Evolutionary conservation across 176 grass and related monocot genomes (phyloP).

Genomic region (Avena sativa): DNA sequence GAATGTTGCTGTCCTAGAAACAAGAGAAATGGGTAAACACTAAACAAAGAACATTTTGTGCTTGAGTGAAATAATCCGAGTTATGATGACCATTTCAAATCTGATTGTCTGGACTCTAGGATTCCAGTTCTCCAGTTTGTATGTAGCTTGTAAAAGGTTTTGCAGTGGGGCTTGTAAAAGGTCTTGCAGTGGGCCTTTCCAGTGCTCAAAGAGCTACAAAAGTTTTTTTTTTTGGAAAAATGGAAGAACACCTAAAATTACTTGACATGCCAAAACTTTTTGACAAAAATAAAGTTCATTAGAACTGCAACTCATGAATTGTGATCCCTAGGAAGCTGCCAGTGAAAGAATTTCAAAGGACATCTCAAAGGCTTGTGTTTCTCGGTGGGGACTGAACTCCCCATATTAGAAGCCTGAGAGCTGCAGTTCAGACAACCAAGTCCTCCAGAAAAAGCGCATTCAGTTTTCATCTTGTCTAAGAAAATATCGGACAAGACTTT

Average conservation of each 20-base stretch:
- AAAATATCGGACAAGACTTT: neutral
- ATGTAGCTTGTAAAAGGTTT: conserved; percentile 12
- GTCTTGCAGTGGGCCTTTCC: neutral
- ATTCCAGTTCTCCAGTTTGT: neutral
- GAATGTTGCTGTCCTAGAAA: neutral
- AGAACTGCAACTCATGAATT: neutral
- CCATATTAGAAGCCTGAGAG: neutral
- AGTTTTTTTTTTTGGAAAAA: no score
- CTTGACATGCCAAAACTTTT: neutral
- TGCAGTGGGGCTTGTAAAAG: neutral
- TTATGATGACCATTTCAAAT: conserved; percentile 25
- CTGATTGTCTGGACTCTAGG: neutral
- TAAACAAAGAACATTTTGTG: neutral
- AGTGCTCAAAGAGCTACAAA: neutral
- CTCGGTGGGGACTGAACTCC: neutral
- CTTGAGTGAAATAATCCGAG: neutral
- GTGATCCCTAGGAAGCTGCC: neutral
- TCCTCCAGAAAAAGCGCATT: neutral
- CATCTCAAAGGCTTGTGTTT: neutral
- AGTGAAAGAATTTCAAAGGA: neutral
- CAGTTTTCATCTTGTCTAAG: neutral
- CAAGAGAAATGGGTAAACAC: neutral
- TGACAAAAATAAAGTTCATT: neutral
- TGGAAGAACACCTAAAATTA: neutral
- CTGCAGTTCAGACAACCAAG: neutral